Base-by-base conservation (phyloP, 768 basidiomycete species). In the Chiua virens region DNA sequence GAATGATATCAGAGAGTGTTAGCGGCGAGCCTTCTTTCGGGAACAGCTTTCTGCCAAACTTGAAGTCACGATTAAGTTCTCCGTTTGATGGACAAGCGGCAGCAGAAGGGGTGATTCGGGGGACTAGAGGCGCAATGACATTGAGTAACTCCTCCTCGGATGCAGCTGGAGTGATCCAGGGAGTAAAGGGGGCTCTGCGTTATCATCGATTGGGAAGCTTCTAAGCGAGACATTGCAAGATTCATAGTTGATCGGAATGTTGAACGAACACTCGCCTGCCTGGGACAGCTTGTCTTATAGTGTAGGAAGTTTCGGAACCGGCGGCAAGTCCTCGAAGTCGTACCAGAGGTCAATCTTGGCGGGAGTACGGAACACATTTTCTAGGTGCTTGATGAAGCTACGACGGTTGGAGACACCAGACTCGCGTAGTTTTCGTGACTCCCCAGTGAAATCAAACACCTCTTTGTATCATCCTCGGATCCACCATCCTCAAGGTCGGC, bases 381-480 rank as follows among this genome's bases (percentile, higher is more conserved):
- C 89, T 21, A 91, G 71, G 67, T 92, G 84, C 65, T 90, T 87
- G 4, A 92, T 85, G 61, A 92, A 92, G 67, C 89, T 91, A 13
- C 67, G 73, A 10, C 87, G 72, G 60, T 89, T 82, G 1, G 82
- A 83, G 1, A 61, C 87, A 30, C 86, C 85, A 7, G 82, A 84
- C 57, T 87, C 83, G 47, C 86, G 84, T 43, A 92, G 74, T 59
- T 73, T 82, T 66, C 78, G 71, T 46, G 91, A 67, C 65, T 91
- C 90, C 35, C 85, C 87, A 0, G 90, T 92, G 61, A 92, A 92
- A 60, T 92, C 89, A 53, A 92, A 92, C 83, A 87, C 59, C 79
- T 86, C 71, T 85, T 89, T 1, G 89, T 91, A 55, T 86, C 81
- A 46, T 80, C 80, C 47, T 84, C 83, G 14, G 81, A 83, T 13